Evolutionary conservation across 2,329 filamentous ascomycete species (phyloP).

Genomic region (Ophiostoma novo-ulmi): DNA sequence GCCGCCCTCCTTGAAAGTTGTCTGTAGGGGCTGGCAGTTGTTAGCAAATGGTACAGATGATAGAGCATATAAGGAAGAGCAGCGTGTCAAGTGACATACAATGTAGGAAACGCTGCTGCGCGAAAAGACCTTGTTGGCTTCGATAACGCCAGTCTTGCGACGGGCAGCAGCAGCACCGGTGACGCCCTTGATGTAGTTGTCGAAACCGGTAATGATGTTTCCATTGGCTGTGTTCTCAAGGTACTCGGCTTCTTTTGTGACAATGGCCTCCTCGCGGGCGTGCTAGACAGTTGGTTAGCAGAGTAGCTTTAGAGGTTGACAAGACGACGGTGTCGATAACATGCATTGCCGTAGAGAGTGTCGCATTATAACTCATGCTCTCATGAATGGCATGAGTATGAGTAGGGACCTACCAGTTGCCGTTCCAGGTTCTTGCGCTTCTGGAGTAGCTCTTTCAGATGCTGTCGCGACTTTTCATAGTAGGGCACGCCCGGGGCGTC

Average conservation of each 20-base stretch:
- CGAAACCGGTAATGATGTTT: slow-evolving; percentile 96
- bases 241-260: slow-evolving; percentile 77
- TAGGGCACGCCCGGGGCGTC: slow-evolving; percentile 55
- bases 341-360: not conserved
- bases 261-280: slow-evolving; percentile 68
- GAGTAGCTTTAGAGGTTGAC: not conserved
- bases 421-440: slow-evolving; percentile 55
- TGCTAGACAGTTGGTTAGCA: slow-evolving; percentile 18
- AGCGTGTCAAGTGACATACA: slow-evolving; percentile 28
- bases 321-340: not conserved
- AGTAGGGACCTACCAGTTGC: slow-evolving; percentile 31
- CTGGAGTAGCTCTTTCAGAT: slow-evolving; percentile 61
- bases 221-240: slow-evolving; percentile 83
- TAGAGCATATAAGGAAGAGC: not conserved
- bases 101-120: slow-evolving; percentile 60
- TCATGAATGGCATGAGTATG: too few species aligned
- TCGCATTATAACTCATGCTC: not conserved
- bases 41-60: not conserved
- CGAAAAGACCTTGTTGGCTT: slow-evolving; percentile 70
- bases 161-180: slow-evolving; percentile 58
- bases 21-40: slow-evolving; percentile 40
- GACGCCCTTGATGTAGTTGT: slow-evolving; percentile 92
- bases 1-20: slow-evolving; percentile 44
- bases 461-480: slow-evolving; percentile 66
- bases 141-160: slow-evolving; percentile 59